These are phyloP conservation scores for Aspergillus biplanus DNA, from an alignment of 495 filamentous ascomycete genomes.

Conservation along the genomic window DNA sequence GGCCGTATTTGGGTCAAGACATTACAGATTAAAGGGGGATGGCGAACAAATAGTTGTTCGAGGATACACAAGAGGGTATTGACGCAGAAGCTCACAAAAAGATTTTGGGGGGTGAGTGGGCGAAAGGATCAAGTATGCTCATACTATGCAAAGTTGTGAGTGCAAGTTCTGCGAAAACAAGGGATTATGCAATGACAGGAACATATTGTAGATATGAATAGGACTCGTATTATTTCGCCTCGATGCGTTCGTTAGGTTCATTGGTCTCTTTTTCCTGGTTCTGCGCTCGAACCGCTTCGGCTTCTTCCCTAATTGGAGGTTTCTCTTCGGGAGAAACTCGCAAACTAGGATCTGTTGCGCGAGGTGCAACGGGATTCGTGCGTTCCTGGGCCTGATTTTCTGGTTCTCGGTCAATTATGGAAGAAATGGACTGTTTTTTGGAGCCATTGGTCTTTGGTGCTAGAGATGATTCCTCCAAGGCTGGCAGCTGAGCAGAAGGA, in stretches of 20 bases:
- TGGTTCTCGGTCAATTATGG: conserved; percentile 49
- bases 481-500: conserved; percentile 23
- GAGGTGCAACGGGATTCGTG: conserved; percentile 27
- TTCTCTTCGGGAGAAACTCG: conserved; percentile 27
- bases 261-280: conserved; percentile 34
- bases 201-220: conserved; percentile 10
- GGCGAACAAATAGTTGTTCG: conserved; percentile 24
- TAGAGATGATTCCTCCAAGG: conserved; percentile 22
- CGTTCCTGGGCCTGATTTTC: conserved; percentile 35
- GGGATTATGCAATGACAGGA: conserved; percentile 14
- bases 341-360: conserved; percentile 23
- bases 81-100: conserved; percentile 22
- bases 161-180: conserved; percentile 20
- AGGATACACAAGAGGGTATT: conserved; percentile 34
- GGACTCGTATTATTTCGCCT: conserved; percentile 23
- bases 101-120: conserved; percentile 2
- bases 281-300: conserved; percentile 27
- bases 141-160: conserved; percentile 24
- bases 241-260: conserved; percentile 31
- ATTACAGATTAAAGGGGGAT: conserved; percentile 32
- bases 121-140: conserved; percentile 22
- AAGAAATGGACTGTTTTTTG: conserved; percentile 50
- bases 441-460: conserved; percentile 33
- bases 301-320: conserved; percentile 33
- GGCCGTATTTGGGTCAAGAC: conserved; percentile 23